Evolutionary conservation across 1,284 basidiomycete genomes (phyloP).

Genomic region (Cystobasidiaceae sp.): DNA sequence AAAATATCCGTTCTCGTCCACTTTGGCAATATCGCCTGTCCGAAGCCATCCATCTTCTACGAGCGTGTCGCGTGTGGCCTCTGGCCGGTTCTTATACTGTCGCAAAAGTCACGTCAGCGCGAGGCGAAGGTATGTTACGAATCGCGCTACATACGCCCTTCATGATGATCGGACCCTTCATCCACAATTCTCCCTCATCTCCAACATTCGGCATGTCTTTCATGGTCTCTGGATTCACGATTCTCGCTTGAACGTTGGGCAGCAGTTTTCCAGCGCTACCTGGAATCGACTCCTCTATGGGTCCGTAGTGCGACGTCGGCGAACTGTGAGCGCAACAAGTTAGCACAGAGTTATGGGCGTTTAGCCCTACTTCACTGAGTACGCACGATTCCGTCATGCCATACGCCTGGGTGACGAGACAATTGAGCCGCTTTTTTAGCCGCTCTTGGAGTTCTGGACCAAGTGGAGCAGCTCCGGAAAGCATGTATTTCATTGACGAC

Average conservation of each 20-base stretch:
- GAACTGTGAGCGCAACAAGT: too few relatives aligned
- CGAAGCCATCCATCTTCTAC: slow-evolving; percentile 40
- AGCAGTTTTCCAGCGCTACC: slow-evolving; percentile 66
- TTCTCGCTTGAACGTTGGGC: slow-evolving; percentile 69
- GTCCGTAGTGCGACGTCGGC: slow-evolving; percentile 52
- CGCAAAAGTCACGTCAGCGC: slow-evolving; percentile 26
- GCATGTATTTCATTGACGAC: slow-evolving; percentile 57
- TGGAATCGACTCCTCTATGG: slow-evolving; percentile 50
- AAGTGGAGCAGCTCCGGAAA: slow-evolving; percentile 78
- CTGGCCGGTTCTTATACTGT: slow-evolving; percentile 44
- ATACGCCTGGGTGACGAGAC: slow-evolving; percentile 42
- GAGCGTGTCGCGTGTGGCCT: slow-evolving; percentile 40
- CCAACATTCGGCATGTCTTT: slow-evolving; percentile 51
- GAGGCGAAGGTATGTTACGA: neutral
- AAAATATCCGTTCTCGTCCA: slow-evolving; percentile 34
- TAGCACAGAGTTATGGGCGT: neutral
- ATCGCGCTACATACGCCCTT: slow-evolving; percentile 52
- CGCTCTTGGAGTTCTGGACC: slow-evolving; percentile 58
- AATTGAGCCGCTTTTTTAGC: slow-evolving; percentile 50
- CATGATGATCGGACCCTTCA: slow-evolving; percentile 72
- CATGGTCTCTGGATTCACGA: slow-evolving; percentile 60
- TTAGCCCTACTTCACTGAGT: neutral
- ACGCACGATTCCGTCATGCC: slow-evolving; percentile 17
- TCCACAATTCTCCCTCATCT: slow-evolving; percentile 70
- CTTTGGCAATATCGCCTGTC: slow-evolving; percentile 38